Base-by-base conservation (phyloP, 352 stramenopile genomes). In the Phytophthora multivora region DNA sequence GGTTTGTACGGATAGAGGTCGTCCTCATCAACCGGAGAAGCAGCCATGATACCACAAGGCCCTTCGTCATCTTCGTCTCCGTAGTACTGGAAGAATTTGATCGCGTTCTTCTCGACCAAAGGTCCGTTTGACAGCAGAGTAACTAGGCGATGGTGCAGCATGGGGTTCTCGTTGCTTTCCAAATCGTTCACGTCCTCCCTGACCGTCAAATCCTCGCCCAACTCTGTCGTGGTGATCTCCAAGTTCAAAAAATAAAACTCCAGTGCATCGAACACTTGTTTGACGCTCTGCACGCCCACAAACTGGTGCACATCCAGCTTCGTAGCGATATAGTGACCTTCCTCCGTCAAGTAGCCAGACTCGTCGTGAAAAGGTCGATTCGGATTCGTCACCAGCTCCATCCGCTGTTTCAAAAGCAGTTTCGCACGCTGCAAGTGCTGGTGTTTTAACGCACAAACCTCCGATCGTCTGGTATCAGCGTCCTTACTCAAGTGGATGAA, bases 271-370 rank as follows among this genome's bases (percentile, higher is more conserved):
- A 77, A 80, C 3, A 82, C 63, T 47, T 78, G 65, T 7, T 65
- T 71, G 0, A 76, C 58, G 10, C 54, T 73, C 25, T 57, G 46
- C 28, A 79, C 30, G 0, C 58, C 66, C 5, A 52, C 51, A 62
- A 88, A 85, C n/a, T 73, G 69, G 4, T 69, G 75, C 21, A 79
- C 67, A 42, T 84, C 78, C 50, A 85, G 66, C 38, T 72, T 71
- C 7, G 56, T 62, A 15, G 68, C 49, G 31, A 63, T 63, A 40
- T 75, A 80, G 25, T 79, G 65, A 9, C 65, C 65, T 11, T 77
- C 53, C 1, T 69, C 60, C 30, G 50, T 75, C 59, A 81, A 55
- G 23, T 75, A 68, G 6, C 68, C 68, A 53, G 77, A 63, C 13
- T 71, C 60, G 16, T 83, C 67, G 9, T 74, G 59, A 19, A 73